Evolutionary conservation across 306 rosid genomes (phyloP).

Genomic region (Cucurbita maxima): DNA sequence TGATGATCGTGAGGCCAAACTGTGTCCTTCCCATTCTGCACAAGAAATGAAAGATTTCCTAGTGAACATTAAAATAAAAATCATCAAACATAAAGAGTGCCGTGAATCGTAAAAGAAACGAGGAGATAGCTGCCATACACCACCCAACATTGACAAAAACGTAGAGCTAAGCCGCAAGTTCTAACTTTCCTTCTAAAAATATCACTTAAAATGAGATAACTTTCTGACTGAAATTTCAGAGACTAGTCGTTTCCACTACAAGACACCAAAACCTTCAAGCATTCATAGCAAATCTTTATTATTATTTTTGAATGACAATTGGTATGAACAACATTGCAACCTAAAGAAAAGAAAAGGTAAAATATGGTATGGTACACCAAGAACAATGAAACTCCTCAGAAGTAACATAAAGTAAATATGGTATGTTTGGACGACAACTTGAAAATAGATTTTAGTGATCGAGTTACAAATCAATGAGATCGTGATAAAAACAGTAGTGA

Average conservation of each 20-base stretch:
- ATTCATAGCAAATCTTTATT: neutral
- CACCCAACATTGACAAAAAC: neutral
- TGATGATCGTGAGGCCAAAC: slow-evolving; percentile 70
- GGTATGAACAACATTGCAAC: neutral
- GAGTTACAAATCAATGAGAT: neutral
- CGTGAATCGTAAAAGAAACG: neutral
- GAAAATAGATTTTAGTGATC: neutral
- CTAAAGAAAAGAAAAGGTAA: neutral
- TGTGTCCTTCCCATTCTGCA: slow-evolving; percentile 48
- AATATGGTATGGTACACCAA: neutral
- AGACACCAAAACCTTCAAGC: neutral
- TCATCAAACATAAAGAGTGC: neutral
- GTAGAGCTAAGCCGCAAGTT: neutral
- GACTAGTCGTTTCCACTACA: neutral
- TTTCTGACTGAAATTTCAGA: neutral
- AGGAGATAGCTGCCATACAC: neutral
- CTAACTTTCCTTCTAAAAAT: neutral
- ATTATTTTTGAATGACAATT: neutral
- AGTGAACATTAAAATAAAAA: neutral
- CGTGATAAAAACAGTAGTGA: neutral
- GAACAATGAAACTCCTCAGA: neutral
- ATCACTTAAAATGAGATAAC: neutral
- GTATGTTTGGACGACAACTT: neutral
- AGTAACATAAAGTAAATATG: neutral
- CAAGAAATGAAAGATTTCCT: neutral